Evolutionary conservation across 2,329 filamentous ascomycete species (phyloP).

Genomic region (Botrytis tulipae): DNA sequence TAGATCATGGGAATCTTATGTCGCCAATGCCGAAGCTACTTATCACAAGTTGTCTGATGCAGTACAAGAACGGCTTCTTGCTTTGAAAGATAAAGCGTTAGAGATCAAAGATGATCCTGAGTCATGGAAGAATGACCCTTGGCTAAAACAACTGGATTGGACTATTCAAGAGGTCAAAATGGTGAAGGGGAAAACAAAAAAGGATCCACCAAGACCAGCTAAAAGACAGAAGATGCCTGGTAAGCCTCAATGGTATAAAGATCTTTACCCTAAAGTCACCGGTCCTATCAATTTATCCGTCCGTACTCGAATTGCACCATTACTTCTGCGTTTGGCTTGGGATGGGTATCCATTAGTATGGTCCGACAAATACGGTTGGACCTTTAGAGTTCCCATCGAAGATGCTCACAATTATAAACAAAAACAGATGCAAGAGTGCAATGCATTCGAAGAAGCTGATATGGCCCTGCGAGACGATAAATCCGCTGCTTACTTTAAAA

Average conservation of each 20-base stretch:
- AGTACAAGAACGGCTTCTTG: constrained; percentile 73
- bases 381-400: constrained; percentile 69
- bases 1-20: constrained; percentile 81
- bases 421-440: constrained; percentile 71
- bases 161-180: constrained; percentile 87
- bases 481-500: constrained; percentile 75
- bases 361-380: constrained; percentile 93
- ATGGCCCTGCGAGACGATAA: constrained; percentile 63
- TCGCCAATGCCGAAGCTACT: constrained; percentile 78
- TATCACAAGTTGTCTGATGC: constrained; percentile 74
- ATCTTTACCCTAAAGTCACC: constrained; percentile 70
- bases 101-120: constrained; percentile 67
- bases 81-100: constrained; percentile 73
- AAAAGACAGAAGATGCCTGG: constrained; percentile 89
- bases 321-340: constrained; percentile 83
- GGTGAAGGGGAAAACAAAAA: constrained; percentile 88
- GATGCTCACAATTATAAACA: constrained; percentile 64
- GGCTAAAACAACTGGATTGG: constrained; percentile 94
- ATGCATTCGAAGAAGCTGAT: constrained; percentile 74
- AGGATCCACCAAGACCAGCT: constrained; percentile 72
- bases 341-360: constrained; percentile 86
- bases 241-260: constrained; percentile 95
- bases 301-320: constrained; percentile 79
- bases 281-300: constrained; percentile 75
- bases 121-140: constrained; percentile 76